A percentile compares a stretch with the other conserved stretches of the same genome.
phyloP scores from a whole-genome alignment of 805 yeast species.

The Starmerella apis region DNA sequence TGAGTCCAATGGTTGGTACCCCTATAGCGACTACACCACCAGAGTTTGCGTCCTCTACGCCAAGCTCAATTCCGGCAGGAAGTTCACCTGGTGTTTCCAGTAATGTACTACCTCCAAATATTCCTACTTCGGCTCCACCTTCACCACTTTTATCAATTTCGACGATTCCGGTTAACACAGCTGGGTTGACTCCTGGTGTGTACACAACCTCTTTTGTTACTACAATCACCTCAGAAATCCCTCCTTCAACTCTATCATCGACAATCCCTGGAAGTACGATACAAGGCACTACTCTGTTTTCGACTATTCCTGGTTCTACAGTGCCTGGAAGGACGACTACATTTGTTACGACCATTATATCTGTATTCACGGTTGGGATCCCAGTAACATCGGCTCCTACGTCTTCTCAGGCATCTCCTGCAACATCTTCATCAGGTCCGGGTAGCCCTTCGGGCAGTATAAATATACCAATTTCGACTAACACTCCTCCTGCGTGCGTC shows the following conservation, averaged over 20 bases:
- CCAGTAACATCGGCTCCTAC: too few species aligned
- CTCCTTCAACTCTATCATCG: conserved; percentile 6
- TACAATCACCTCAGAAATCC: not conserved
- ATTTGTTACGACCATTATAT: conserved; percentile 1
- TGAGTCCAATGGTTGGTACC: not conserved
- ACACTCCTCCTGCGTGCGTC: not conserved
- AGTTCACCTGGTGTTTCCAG: not conserved
- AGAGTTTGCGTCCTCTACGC: not conserved
- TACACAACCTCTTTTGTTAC: conserved; percentile 1
- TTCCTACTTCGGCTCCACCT: not conserved
- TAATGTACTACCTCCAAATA: not conserved
- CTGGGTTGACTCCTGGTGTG: conserved; percentile 7
- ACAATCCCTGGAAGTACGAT: conserved; percentile 16
- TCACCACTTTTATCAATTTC: conserved; percentile 1
- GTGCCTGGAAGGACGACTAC: not conserved
- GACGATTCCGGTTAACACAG: conserved; percentile 7
- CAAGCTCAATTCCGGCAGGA: not conserved
- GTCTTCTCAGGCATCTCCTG: not conserved
- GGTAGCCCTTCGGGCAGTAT: not conserved
- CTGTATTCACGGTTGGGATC: conserved; percentile 1
- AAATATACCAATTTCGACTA: not conserved
- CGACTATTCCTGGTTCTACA: not conserved
- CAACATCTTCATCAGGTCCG: not conserved
- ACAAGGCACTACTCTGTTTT: conserved; percentile 1
- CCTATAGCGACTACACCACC: not conserved